Evolutionary conservation across 108 stramenopile genomes (phyloP).

Genomic region (Skeletonema menzelii): DNA sequence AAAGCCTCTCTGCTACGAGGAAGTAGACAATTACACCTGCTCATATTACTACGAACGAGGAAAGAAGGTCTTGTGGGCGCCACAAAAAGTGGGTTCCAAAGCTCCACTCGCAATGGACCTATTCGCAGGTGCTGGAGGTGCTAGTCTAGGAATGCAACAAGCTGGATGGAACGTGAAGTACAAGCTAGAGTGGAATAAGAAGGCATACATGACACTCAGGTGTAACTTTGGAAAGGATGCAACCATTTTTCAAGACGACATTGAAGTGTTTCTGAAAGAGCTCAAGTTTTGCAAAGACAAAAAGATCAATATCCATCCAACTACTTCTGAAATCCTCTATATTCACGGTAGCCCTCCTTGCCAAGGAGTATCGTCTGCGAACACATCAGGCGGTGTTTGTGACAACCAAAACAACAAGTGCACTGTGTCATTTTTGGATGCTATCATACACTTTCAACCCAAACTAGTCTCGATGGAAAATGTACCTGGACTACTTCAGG

Average conservation of each 20-base stretch:
- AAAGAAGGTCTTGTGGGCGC: background rate
- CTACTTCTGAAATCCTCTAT: background rate
- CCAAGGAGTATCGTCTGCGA: slow-evolving; percentile 51
- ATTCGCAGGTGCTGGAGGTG: slow-evolving; percentile 44
- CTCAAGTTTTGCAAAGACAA: slow-evolving; percentile 1
- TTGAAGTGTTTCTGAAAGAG: slow-evolving; percentile 15
- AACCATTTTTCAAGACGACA: slow-evolving; percentile 19
- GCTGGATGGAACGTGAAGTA: slow-evolving; percentile 32
- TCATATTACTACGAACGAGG: background rate
- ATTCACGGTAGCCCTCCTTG: slow-evolving; percentile 52
- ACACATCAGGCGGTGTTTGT: slow-evolving; percentile 38
- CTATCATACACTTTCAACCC: slow-evolving; percentile 27
- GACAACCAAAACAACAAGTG: slow-evolving; percentile 45
- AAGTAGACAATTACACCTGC: background rate
- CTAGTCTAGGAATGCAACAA: slow-evolving; percentile 12
- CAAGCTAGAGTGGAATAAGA: slow-evolving; percentile 20
- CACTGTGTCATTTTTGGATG: slow-evolving; percentile 29
- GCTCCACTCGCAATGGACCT: slow-evolving; percentile 20
- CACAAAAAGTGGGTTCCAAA: background rate
- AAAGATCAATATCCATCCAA: background rate
- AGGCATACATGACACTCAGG: slow-evolving; percentile 12
- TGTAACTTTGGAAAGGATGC: slow-evolving; percentile 7
- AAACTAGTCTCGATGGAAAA: slow-evolving; percentile 52
- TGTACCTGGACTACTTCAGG: slow-evolving; percentile 32
- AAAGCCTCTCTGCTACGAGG: background rate